These are phyloP conservation scores for Coemansia sp. DNA, from an alignment of 192 early-diverging fungal genomes.

Conservation along the genomic window DNA sequence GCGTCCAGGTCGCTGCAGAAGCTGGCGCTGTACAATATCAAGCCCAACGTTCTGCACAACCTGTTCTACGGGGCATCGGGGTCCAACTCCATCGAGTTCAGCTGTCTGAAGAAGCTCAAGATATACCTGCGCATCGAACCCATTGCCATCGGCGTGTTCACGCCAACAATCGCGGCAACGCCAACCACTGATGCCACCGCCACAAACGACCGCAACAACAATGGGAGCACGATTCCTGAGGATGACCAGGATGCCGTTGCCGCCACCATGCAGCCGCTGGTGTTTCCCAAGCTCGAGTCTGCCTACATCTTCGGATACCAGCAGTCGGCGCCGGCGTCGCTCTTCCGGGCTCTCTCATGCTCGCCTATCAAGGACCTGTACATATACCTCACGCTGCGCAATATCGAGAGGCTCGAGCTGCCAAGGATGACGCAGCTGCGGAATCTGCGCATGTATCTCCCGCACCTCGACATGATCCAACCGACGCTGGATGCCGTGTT, in stretches of 20 bases:
- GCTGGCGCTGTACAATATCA: constrained; percentile 24
- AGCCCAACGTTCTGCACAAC: constrained; percentile 14
- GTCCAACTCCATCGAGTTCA: constrained; percentile 21
- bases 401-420: constrained; percentile 12
- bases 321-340: constrained; percentile 18
- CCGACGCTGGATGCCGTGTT: constrained; percentile 24
- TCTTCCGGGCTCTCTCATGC: constrained; percentile 20
- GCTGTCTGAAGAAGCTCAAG: constrained; percentile 19
- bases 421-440: constrained; percentile 21
- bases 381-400: constrained; percentile 22
- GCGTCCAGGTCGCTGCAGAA: constrained; percentile 18
- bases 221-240: neutral
- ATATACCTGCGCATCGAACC: constrained; percentile 27
- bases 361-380: constrained; percentile 19
- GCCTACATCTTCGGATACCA: constrained; percentile 26
- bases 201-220: neutral
- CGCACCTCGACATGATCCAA: constrained; percentile 22
- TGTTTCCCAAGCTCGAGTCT: constrained; percentile 23
- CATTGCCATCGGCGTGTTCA: constrained; percentile 5
- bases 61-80: constrained; percentile 11
- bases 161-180: constrained; percentile 10
- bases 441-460: constrained; percentile 19
- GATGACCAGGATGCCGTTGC: constrained; percentile 8
- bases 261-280: constrained; percentile 7
- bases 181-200: neutral